Conservation (phyloP, 2,329 filamentous ascomycete species). For the Botrytis porri region DNA sequence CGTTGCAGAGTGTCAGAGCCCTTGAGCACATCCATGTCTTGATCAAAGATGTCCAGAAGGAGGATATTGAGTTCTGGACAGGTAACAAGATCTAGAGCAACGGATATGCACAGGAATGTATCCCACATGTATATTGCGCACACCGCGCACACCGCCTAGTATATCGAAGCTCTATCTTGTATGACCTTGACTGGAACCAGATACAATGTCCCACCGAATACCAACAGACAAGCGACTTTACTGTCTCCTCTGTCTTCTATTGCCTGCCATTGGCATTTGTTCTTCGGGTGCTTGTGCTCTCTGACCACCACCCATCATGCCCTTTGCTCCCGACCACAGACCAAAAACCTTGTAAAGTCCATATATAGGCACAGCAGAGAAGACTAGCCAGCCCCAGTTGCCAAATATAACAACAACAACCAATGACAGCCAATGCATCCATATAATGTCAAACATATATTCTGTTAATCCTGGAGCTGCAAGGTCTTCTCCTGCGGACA, state of each 20-base stretch:
- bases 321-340: slow-evolving; percentile 37
- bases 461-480: slow-evolving; percentile 85
- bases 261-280: slow-evolving; percentile 30
- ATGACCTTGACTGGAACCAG: neutral
- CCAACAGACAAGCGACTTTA: neutral
- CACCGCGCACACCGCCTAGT: neutral
- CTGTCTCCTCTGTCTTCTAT: slow-evolving; percentile 37
- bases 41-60: slow-evolving; percentile 53
- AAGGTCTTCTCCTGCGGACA: slow-evolving; percentile 80
- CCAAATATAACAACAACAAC: slow-evolving; percentile 73
- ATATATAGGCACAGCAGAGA: slow-evolving; percentile 39
- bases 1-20: slow-evolving; percentile 80
- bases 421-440: slow-evolving; percentile 84
- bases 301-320: slow-evolving; percentile 38
- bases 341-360: slow-evolving; percentile 38
- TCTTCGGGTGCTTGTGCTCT: slow-evolving; percentile 32
- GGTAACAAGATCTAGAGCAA: slow-evolving; percentile 15
- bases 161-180: neutral
- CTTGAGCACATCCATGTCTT: slow-evolving; percentile 88
- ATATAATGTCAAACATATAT: slow-evolving; percentile 96
- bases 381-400: slow-evolving; percentile 73
- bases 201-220: neutral
- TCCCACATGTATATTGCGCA: neutral
- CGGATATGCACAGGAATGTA: neutral
- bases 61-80: slow-evolving; percentile 54